Evolutionary conservation across 208 protist genomes (phyloP), one percentile per base, ranked within the genome.

Genomic region (Blechomonas ayalai): DNA sequence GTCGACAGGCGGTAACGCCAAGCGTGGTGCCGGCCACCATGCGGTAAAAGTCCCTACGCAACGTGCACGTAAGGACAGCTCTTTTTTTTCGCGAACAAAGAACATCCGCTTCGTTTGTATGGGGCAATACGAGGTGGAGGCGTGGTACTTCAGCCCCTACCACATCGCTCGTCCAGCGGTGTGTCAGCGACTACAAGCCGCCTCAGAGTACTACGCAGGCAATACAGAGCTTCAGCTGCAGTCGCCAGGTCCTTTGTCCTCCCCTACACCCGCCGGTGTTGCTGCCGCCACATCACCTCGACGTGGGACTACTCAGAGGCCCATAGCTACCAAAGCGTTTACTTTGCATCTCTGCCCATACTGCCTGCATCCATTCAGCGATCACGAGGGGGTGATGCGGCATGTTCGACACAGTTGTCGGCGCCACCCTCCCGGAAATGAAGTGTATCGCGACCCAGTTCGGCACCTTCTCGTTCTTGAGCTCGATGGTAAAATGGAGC

Each of bases 81-180:
- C 76, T 9, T 92, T 92, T 63, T 92, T 92, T 40, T 90, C 67
- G 5, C 74, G 85, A 22, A 85, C 97, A 12, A 98, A 98, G 57
- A 98, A 99, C 56, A 97, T 98, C 35, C 81, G 95, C 33, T 83
- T 67, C 3, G 89, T 99, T 42, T 93, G 95, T 59, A 87, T 99
- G 42, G 97, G 97, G 0, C 70, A 79, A 8, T 95, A 97, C 51
- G 82, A 92, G 57, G 83, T 99, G 32, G 86, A 97, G 37, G 81
- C 95, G 26, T 98, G 97, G 97, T 99, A 99, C 75, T 98, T 96
- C 52, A 95, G 91, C 18, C 97, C 97, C 0, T 99, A 98, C 54
- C 97, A 85, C 60, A 58, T 88, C n/a, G 77, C 82, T 10, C 66
- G 79, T 2, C 79, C 82, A 8, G 58, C 67, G 53, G 77, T 90